phyloP scores from a whole-genome alignment of 1,139 yeast genomes.

The Yamadazyma atlantica region DNA sequence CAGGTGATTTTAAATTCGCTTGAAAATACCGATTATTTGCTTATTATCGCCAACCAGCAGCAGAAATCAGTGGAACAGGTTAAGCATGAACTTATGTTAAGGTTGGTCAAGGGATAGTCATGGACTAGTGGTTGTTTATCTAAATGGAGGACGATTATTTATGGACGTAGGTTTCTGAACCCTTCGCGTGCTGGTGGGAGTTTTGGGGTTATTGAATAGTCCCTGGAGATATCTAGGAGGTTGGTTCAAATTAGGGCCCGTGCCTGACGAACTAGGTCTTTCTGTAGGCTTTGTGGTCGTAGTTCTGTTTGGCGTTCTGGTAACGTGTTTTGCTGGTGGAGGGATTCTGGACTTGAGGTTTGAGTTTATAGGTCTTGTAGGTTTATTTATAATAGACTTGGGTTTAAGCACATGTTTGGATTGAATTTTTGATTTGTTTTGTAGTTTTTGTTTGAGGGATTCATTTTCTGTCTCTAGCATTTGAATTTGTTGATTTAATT shows the following conservation, averaged over 20 bases:
- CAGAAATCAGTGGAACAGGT: slow-evolving; percentile 46
- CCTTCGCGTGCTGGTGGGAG: slow-evolving; percentile 8
- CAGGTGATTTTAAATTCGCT: slow-evolving; percentile 41
- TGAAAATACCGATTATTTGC: slow-evolving; percentile 44
- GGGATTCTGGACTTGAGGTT: not conserved
- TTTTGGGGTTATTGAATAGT: slow-evolving; percentile 27
- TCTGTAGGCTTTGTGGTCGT: not conserved
- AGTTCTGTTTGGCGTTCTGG: not conserved
- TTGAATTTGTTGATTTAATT: slow-evolving; percentile 22
- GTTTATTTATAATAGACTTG: slow-evolving; percentile 8
- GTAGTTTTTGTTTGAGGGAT: slow-evolving; percentile 24
- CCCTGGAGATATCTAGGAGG: slow-evolving; percentile 47
- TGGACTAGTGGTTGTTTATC: no score
- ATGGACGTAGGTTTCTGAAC: slow-evolving; percentile 2
- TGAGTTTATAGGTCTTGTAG: not conserved
- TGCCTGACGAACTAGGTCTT: not conserved
- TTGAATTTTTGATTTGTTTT: slow-evolving; percentile 9
- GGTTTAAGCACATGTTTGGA: slow-evolving; percentile 7
- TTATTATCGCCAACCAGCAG: slow-evolving; percentile 45
- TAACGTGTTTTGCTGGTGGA: not conserved
- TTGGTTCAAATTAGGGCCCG: slow-evolving; percentile 42
- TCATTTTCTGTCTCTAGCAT: slow-evolving; percentile 27
- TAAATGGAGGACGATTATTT: slow-evolving; percentile 21
- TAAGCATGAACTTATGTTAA: slow-evolving; percentile 35
- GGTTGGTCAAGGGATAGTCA: slow-evolving; percentile 12